A percentile compares a stretch with the other conserved stretches of the same genome.
Evolutionary conservation across 805 yeast species (phyloP).

Genomic region (Candida quercuum): DNA sequence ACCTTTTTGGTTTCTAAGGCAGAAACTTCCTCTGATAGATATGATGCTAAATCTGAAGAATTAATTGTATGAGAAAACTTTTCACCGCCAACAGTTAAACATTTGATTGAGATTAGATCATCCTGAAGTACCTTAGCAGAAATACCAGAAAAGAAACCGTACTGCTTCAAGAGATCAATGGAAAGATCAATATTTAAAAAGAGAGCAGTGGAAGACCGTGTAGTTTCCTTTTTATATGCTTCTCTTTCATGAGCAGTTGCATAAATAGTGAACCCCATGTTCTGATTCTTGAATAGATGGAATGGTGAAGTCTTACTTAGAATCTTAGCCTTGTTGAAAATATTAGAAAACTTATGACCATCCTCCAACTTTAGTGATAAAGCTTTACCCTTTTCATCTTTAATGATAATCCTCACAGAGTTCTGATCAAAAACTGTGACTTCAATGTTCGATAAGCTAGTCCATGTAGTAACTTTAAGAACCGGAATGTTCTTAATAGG

Average conservation of each 20-base stretch:
- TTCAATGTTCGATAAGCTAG: constrained; percentile 49
- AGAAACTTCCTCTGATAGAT: constrained; percentile 34
- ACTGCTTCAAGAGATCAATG: constrained; percentile 27
- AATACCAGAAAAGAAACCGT: constrained; percentile 42
- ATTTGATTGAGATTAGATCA: constrained; percentile 17
- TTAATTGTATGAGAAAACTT: constrained; percentile 22
- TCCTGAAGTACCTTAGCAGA: constrained; percentile 38
- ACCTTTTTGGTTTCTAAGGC: constrained; percentile 20
- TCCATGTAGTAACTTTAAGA: constrained; percentile 65
- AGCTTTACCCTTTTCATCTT: constrained; percentile 12
- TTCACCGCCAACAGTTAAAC: constrained; percentile 21
- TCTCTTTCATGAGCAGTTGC: constrained; percentile 65
- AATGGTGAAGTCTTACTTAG: constrained; percentile 79
- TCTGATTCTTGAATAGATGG: constrained; percentile 63
- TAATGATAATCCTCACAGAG: constrained; percentile 26
- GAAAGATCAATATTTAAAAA: constrained; percentile 55
- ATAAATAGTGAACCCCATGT: constrained; percentile 39
- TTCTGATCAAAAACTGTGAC: constrained; percentile 36
- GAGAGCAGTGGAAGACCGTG: constrained; percentile 59
- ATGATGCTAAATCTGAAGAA: constrained; percentile 28
- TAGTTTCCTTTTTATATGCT: constrained; percentile 46
- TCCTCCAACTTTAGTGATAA: constrained; percentile 24
- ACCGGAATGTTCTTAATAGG: constrained; percentile 68
- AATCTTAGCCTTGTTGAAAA: constrained; percentile 63
- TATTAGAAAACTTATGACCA: constrained; percentile 41